Evolutionary conservation across 2,329 filamentous ascomycete genomes (phyloP), one percentile per base, ranked within the genome.

Genomic region (Shiraia sp.): DNA sequence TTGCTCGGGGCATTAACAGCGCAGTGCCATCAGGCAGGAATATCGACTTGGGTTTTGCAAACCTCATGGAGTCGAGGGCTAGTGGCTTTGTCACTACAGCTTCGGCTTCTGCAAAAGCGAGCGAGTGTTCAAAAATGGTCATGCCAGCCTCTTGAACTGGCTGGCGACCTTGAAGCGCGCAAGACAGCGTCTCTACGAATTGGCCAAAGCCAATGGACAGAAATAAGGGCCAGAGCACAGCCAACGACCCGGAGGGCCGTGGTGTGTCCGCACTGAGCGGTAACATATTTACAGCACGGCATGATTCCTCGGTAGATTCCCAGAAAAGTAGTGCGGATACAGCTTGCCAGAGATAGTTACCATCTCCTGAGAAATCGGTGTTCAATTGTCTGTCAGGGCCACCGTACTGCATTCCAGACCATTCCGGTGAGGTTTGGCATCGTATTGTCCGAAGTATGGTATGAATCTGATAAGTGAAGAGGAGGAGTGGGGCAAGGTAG

Each of bases 101-200:
- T 66, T 99, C 93, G 7, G 92, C 92, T 69, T 99, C 93, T 9
- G 92, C 90, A 72, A 97, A 99, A 2, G 92, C 92, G 7, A 99
- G 77, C 0, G 91, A 96, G 63, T 96, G 91, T 66, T 99, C 93
- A 59, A 97, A 96, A 2, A 96, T 80, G 0, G 91, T 96, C 88
- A 97, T 96, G 13, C 90, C 91, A 1, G 90, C 95, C 71, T 97
- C 93, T 0, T 88, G 86, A 49, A 87, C 82, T 0, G 89, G 81
- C 2, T 83, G 80, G 2, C 87, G 83, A 23, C 92, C 92, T 66
- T 96, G 90, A 6, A 97, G 79, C 8, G 92, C 89, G 66, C 90
- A 95, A 3, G 87, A 86, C 8, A 97, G 73, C 0, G 89, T 93
- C 69, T 97, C 93, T 14, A 96, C 74, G 55, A 97, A 92, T 63